A percentile compares a stretch with the other conserved stretches of the same genome.
These are phyloP conservation scores for Oehlia diaphana DNA, from an alignment of 192 early-diverging fungal genomes.

Conservation along the genomic window DNA sequence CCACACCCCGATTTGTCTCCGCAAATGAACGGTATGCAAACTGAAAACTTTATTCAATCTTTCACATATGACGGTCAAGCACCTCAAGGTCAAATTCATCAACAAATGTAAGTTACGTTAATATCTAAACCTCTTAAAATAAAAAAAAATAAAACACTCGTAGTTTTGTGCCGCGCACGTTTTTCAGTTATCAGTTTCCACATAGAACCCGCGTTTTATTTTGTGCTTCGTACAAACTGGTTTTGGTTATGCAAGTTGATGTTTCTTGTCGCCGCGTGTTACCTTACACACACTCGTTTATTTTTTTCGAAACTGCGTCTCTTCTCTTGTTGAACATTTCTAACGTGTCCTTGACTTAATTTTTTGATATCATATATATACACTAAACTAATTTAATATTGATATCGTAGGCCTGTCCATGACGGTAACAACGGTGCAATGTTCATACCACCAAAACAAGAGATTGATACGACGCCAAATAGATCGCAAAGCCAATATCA, in stretches of 20 bases:
- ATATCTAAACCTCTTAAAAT: background rate
- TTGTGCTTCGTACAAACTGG: conserved; percentile 28
- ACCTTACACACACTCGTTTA: conserved; percentile 24
- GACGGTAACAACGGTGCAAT: conserved; percentile 5
- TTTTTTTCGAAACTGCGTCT: background rate
- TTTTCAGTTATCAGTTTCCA: background rate
- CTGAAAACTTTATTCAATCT: conserved; percentile 17
- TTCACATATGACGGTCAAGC: conserved; percentile 10
- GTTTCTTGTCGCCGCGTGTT: conserved; percentile 21
- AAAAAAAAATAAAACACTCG: conserved; percentile 1
- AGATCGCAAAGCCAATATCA: conserved; percentile 12
- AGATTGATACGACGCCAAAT: background rate
- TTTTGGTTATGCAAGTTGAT: conserved; percentile 20
- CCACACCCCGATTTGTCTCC: background rate
- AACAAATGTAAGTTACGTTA: conserved; percentile 28
- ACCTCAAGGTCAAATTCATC: conserved; percentile 16
- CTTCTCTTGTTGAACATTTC: conserved; percentile 3
- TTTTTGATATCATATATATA: background rate
- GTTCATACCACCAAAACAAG: conserved; percentile 15
- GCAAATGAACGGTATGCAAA: conserved; percentile 14
- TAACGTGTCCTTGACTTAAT: background rate
- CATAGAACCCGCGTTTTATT: conserved; percentile 4
- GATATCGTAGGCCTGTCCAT: conserved; percentile 18
- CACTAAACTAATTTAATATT: background rate
- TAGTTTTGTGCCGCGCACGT: background rate